Base-by-base conservation (phyloP, 2,329 filamentous ascomycete genomes). In the Macrophomina pseudophaseolina region DNA sequence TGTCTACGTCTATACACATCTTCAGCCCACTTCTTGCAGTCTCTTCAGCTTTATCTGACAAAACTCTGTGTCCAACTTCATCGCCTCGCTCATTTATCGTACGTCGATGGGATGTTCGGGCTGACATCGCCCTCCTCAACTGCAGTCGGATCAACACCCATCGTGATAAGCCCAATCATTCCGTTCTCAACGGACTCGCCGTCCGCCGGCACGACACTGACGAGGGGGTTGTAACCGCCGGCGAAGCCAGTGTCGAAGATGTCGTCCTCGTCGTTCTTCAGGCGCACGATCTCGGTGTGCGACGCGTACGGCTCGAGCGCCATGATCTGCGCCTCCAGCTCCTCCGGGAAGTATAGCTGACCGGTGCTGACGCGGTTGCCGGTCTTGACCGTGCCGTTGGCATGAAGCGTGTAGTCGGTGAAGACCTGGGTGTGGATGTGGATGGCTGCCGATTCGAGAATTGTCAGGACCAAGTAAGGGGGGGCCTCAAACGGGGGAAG, bases 281-380 rank as follows among this genome's bases (percentile, higher is more conserved):
- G 77, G 6, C 78, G 75, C 53, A 79, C 73, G 46, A 79, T 77
- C 68, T 75, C 33, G 1, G 73, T 78, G 64, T 79, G 76, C 5
- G 67, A 71, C 1, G 35, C 69, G 49, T 80, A 80, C 2, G 77
- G 77, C 65, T 77, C 71, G 2, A 78, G 49, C 1, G 71, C 72
- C 74, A 78, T 78, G 18, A 80, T 71, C 62, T 75, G 68, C 53
- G 72, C 30, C 9, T 69, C 69, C 0, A 78, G 49, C 0, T 66
- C 58, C 65, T 79, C 74, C 14, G 71, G 70, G 8, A 79, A 74
- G 66, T 72, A 78, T 5, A 79, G 49, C 64, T 79, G 76, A 5
- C 76, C 76, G 1, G 74, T 76, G 51, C 9, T 30, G 18, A 32
- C 23, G 28, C 11, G 7, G 18, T 52, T 23, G 8, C 49, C 49